A percentile compares a stretch with the other conserved stretches of the same genome.
Evolutionary conservation across 495 filamentous ascomycete genomes (phyloP).

Genomic region (Aspergillus nidulans): DNA sequence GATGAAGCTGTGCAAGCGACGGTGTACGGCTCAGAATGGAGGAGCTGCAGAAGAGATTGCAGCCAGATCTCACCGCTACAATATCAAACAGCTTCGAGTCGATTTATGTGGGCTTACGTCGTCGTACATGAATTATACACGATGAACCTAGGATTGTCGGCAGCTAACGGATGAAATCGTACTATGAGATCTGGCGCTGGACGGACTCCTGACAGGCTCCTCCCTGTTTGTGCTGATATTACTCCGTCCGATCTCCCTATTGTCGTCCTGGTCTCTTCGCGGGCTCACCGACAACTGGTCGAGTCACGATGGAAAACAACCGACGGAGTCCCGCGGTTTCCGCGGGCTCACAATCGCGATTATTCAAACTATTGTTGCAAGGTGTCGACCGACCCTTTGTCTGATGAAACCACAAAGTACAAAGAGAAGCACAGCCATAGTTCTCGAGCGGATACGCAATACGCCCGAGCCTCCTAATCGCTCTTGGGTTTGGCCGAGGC

Average conservation of each 20-base stretch:
- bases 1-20: conserved; percentile 1
- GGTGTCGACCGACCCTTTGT: not conserved
- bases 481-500: not conserved
- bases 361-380: not conserved
- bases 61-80: conserved; percentile 18
- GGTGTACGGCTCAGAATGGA: not conserved
- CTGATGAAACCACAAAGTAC: not conserved
- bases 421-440: not conserved
- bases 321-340: not conserved
- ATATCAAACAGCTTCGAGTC: conserved; percentile 5
- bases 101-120: conserved; percentile 3
- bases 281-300: not conserved
- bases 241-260: not conserved
- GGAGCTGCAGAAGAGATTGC: not conserved
- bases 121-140: conserved; percentile 7
- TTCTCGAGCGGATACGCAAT: not conserved
- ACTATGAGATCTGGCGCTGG: too few relatives aligned
- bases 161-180: not conserved
- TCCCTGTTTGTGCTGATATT: not conserved
- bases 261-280: not conserved
- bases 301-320: not conserved
- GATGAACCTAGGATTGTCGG: not conserved
- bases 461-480: not conserved
- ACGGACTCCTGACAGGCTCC: not conserved
- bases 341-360: not conserved